Base-by-base conservation (phyloP, 768 basidiomycete species). In the Phallus indusiatus region DNA sequence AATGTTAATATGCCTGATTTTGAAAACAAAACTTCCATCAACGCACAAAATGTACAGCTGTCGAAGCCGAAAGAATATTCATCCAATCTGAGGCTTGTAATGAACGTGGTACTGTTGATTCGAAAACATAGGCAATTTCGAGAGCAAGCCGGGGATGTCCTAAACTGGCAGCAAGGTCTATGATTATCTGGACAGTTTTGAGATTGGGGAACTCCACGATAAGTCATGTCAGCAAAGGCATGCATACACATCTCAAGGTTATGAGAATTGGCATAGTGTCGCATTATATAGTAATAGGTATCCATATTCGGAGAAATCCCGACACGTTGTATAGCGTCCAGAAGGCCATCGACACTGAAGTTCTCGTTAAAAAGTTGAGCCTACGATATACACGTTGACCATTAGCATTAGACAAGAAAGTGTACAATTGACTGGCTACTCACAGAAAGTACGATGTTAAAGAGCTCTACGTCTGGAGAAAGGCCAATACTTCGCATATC, bases 241-340 rank as follows among this genome's bases (percentile, higher is more conserved):
- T 80, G 80, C 24, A 94, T 69, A 5, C 83, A 82, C 58, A 81
- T 75, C 68, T 93, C 90, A 18, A 89, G 66, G 63, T 86, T 83
- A 46, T 74, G 73, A 8, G 75, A 71, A 0, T 66, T 59, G 5
- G 73, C 69, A 51, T 76, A 75, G 36, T 79, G 78, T 33, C 65
- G 62, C 66, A 90, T 78, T 65, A 88, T 71, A 54, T 72, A 64
- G 49, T 76, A 72, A 67, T 81, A 88, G 0, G 80, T 85, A 7
- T 70, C 64, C 35, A 75, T 72, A 65, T 81, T 79, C n/a, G 79
- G 81, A 16, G 68, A 48, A 28, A 89, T 68, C 10, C 70, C 72
- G 35, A 75, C 68, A 17, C 75, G 69, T 33, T 77, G 67, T 84
- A 90, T 84, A 63, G 74, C 73, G n/a, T 78, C 72, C 6, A 87